Base-by-base conservation (phyloP, 371 early-diverging fungal species). In the Nematocida displodere region DNA sequence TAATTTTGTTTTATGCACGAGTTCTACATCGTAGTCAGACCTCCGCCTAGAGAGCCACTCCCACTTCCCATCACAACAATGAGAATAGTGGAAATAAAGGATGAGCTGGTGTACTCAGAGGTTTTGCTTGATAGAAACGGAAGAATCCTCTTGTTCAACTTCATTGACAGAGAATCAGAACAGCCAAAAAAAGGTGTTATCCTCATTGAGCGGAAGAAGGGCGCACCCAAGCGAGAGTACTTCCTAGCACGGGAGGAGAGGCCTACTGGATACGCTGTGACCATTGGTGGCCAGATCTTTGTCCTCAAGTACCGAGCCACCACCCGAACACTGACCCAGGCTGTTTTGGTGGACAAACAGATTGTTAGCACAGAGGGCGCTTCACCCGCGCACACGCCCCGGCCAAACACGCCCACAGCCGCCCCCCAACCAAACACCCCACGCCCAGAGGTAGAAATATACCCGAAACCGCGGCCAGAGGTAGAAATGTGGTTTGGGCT, bases 21-120 rank as follows among this genome's bases (percentile, higher is more conserved):
- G 47, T 68, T 4, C 17, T 68, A 68, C 47, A 58, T 58, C 47
- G 62, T 68, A 11, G 68, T 58, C 50, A 62, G 68, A 5, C 15
- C 11, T 20, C 47, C n/a, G 22, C 11, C 26, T 17, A 15, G 8
- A 20, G 20, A 8, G 8, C 7, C 17, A 40, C 4, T 22, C 4
- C 28, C n/a, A 28, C 17, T 22, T n/a, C 29, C 68, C 7, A 68
- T 68, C 20, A 68, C 63, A 15, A 15, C 24, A 4, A 61, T 61
- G 62, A 28, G 68, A 15, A 61, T 68, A 47, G 68, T 68, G 7
- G 75, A 71, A 46, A 58, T 58, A 39, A 36, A 31, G 3, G 34
- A 56, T 24, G 46, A 71, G 5, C 37, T 71, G 0, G 7, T 71
- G 4, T 53, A 62, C 49, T 62, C 62, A 33, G 75, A 71, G 34